Percentiles rank a stretch among this genome's conserved stretches.
phyloP scores from a whole-genome alignment of 73 alveolate genomes.

The Effrenium voratum region DNA sequence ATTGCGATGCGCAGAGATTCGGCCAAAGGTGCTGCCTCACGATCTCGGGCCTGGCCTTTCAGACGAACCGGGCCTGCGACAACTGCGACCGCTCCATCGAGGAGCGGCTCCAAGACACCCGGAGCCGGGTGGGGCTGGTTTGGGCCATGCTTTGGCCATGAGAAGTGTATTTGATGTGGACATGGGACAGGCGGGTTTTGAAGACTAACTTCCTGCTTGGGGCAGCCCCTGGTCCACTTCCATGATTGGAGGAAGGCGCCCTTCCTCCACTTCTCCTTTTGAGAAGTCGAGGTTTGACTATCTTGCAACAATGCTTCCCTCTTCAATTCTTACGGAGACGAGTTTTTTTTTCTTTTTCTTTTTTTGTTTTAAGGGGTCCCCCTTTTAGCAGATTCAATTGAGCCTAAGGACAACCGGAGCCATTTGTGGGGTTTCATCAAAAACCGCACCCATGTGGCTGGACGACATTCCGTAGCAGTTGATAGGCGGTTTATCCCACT shows the following conservation, averaged over 20 bases:
- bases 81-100: slow-evolving; percentile 86
- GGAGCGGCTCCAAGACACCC: neutral
- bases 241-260: neutral
- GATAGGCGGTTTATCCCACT: too few relatives aligned
- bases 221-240: neutral
- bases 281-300: too few relatives aligned
- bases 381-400: too few relatives aligned
- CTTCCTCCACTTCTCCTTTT: neutral
- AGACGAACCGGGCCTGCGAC: slow-evolving; percentile 80
- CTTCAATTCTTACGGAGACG: too few relatives aligned
- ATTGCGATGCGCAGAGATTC: too few relatives aligned
- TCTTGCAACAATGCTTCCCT: too few relatives aligned
- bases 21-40: slow-evolving; percentile 67
- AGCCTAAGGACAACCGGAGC: too few relatives aligned
- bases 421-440: too few relatives aligned
- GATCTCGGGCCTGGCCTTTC: slow-evolving; percentile 45
- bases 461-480: too few relatives aligned
- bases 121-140: neutral
- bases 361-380: too few relatives aligned
- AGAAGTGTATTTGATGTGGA: neutral
- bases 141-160: neutral
- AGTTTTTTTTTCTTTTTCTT: too few relatives aligned
- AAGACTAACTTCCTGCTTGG: neutral
- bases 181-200: neutral
- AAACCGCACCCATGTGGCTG: too few relatives aligned